Evolutionary conservation across 1,139 yeast genomes (phyloP).

Genomic region (Protomyces inouyei): DNA sequence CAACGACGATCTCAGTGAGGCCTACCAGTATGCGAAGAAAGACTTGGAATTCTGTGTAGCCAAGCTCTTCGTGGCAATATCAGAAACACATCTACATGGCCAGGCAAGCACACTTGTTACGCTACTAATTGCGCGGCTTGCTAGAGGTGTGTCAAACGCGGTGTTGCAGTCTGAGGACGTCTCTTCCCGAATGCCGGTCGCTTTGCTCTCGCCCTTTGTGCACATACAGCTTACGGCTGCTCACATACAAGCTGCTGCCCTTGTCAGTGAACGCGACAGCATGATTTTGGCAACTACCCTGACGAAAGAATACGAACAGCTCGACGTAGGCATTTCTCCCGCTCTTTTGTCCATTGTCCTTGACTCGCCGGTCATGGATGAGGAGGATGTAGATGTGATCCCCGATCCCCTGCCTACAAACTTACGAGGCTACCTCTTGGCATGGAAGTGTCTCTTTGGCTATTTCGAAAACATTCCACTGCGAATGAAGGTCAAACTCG

Average conservation of each 20-base stretch:
- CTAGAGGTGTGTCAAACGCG: not conserved
- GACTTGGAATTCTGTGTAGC: not conserved
- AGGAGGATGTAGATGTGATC: slow-evolving; percentile 10
- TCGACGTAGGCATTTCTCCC: slow-evolving; percentile 35
- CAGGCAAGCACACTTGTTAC: slow-evolving; percentile 41
- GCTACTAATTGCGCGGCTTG: slow-evolving; percentile 40
- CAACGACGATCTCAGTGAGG: slow-evolving; percentile 37
- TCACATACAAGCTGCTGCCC: not conserved
- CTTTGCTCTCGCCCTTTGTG: slow-evolving; percentile 2
- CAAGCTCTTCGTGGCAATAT: not conserved
- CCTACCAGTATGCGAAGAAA: slow-evolving; percentile 10
- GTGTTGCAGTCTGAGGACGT: not conserved
- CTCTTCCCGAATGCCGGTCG: not conserved
- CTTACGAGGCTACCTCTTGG: slow-evolving; percentile 50
- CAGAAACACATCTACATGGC: not conserved
- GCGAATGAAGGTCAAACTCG: slow-evolving; percentile 42
- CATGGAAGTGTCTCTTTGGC: slow-evolving; percentile 62
- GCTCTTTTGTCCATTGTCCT: slow-evolving; percentile 38
- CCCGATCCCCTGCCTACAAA: slow-evolving; percentile 16
- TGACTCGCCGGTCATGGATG: slow-evolving; percentile 33
- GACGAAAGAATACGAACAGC: slow-evolving; percentile 31
- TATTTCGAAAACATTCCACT: slow-evolving; percentile 62
- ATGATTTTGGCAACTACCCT: slow-evolving; percentile 6
- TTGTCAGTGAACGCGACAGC: slow-evolving; percentile 17
- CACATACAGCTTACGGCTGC: slow-evolving; percentile 9